Base-by-base conservation (phyloP, 2,329 filamentous ascomycete species). In the Aspergillus versicolor region DNA sequence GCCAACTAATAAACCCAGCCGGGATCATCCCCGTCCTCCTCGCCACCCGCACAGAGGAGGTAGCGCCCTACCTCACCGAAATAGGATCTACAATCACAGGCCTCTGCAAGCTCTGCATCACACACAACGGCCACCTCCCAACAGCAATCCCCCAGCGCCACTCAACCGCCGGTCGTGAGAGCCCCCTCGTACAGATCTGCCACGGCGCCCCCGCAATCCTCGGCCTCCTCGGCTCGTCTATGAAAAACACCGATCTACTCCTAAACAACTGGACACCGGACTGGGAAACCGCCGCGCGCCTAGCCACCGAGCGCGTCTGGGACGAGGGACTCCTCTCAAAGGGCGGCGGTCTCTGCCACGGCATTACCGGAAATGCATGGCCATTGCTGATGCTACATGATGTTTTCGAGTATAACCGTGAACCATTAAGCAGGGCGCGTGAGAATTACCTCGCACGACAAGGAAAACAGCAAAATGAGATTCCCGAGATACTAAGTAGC, bases 351-450 rank as follows among this genome's bases (percentile, higher is more conserved):
- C 41, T 77, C 5, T 78, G 75, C 48, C 75, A 77, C 50, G 75
- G 75, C 0, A 70, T 76, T 32, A 62, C 74, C 2, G 75, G 75
- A 11, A 78, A 77, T 57, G 73, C 70, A 30, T 77, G 73, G 73
- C 65, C 75, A 11, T 61, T 74, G 51, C 61, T 77, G 1, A 56
- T 72, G 21, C 61, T 77, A 5, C 70, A 76, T 55, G 67, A 75
- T 50, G 58, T 57, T n/a, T 73, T 70, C 38, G 71, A 76, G 37
- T 73, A 75, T 44, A 63, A 69, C 12, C 44, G 60, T 1, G 57
- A 64, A 3, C 54, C 48, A 8, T 62, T 69, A 7, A 50, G 65
- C 2, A 58, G 53, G 8, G 67, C 69, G 7, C 68, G 62, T 46
- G 45, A 47, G n/a, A 59, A 57, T 7, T 72, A 68, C 51, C 61